Conservation (phyloP, 23 red algal species). For the Chondrus crispus region DNA sequence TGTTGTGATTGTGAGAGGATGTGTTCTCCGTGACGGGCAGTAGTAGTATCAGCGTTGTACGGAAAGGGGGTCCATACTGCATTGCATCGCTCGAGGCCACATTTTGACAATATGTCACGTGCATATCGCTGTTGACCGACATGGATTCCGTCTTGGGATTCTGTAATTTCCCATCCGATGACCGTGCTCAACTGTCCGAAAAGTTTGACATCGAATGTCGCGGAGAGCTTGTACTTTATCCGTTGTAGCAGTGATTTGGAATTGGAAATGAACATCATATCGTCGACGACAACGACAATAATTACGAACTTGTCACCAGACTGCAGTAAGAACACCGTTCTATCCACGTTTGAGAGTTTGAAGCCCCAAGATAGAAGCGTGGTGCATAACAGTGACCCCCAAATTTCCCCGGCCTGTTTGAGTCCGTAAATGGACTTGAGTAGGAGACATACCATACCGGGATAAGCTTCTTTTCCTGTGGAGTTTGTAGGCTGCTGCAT, state of each 20-base stretch:
- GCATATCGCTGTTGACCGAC: not conserved
- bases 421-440: not conserved
- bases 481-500: slow-evolving; percentile 15
- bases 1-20: no score
- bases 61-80: not conserved
- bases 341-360: not conserved
- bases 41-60: not conserved
- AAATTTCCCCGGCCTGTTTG: not conserved
- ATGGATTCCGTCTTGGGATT: not conserved
- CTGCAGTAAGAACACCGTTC: not conserved
- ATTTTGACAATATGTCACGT: not conserved
- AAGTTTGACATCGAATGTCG: slow-evolving; percentile 18
- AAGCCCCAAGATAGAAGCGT: not conserved
- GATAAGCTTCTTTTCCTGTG: not conserved
- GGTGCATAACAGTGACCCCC: not conserved
- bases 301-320: not conserved
- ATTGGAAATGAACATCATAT: not conserved
- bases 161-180: not conserved
- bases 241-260: not conserved
- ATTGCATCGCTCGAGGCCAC: not conserved
- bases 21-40: no score
- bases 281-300: not conserved
- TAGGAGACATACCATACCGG: not conserved
- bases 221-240: not conserved
- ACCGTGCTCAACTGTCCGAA: not conserved